Evolutionary conservation across 225 moss, liverwort and hornwort species (phyloP), one percentile per base, ranked within the genome.

Genomic region (Bryoerythrophyllum caledonicum): DNA sequence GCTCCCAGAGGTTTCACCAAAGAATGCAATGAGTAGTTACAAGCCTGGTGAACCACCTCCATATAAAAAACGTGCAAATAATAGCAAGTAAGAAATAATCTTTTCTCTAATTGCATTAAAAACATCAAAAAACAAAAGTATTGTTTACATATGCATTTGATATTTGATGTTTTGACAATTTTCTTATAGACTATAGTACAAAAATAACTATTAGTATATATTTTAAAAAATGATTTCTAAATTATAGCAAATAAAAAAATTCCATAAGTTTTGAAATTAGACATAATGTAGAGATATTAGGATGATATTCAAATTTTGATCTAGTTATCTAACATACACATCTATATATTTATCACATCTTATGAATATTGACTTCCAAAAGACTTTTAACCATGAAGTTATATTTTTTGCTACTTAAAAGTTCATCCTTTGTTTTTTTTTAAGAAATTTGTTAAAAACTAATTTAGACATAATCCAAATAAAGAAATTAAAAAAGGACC

Each of bases 11-110:
- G 80, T 95, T 54, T 94, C 94, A 66, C 93, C 94, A 23, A 99
- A 95, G 56, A 94, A 86, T 76, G 86, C 72, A 9, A 43, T 93
- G 44, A 83, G 83, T 84, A 63, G 78, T 38, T 88, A 95, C 52
- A 99, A 95, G 77, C 90, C 79, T n/a, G 91, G 94, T 7, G 94
- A 99, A 81, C 94, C 97, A n/a, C 94, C 94, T 82, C 97, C 94
- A 23, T 95, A 93, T 75, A 99, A 95, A 68, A 99, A 99, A 67
- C 82, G 94, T 53, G 86, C 97, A 76, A 97, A 97, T 75, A 99
- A 99, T 73, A 94, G 78, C 94, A 99, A 99, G 94, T 94, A 91
- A 74, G 68, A 10, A 41, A 58, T 24, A 6, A 24, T 54, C 28
- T 2, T 63, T 7, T 28, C 20, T 24, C 7, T 1, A 28, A 0